phyloP scores from a whole-genome alignment of 1,284 basidiomycete genomes.

The Taiwanofungus camphoratus region DNA sequence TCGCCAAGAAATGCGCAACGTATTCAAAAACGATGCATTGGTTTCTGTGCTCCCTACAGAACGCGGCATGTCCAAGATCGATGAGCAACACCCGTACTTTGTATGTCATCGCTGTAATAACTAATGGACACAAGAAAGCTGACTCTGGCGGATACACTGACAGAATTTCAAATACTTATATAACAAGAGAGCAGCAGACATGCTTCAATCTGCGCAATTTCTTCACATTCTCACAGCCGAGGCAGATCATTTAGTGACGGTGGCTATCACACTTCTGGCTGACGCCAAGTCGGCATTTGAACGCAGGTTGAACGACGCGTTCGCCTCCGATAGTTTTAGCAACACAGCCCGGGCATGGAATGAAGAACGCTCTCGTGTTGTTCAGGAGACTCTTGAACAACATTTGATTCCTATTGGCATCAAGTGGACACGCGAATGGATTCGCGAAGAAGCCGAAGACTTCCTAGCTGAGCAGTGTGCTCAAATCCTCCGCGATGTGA shows the following conservation, averaged over 20 bases:
- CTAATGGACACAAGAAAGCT: neutral
- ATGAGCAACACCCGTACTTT: conserved; percentile 85
- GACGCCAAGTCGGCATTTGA: conserved; percentile 63
- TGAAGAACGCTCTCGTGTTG: conserved; percentile 73
- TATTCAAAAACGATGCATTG: conserved; percentile 76
- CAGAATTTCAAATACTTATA: conserved; percentile 95
- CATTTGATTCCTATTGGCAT: conserved; percentile 79
- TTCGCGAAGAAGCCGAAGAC: conserved; percentile 90
- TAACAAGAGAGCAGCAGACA: conserved; percentile 73
- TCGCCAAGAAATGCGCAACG: conserved; percentile 72
- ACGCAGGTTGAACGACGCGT: conserved; percentile 74
- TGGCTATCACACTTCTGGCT: conserved; percentile 68
- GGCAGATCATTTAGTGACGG: conserved; percentile 78
- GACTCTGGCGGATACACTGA: neutral
- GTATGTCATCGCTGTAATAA: conserved; percentile 45
- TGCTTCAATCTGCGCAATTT: conserved; percentile 77
- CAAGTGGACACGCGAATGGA: conserved; percentile 87
- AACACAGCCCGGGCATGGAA: conserved; percentile 93
- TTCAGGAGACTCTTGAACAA: conserved; percentile 74
- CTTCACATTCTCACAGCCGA: conserved; percentile 92
- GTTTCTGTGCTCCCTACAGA: conserved; percentile 88
- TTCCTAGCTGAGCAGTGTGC: conserved; percentile 66
- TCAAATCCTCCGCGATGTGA: conserved; percentile 65
- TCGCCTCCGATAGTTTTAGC: conserved; percentile 81
- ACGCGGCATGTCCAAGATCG: conserved; percentile 85